These are phyloP conservation scores for Hericium rajendrae DNA, from an alignment of 768 basidiomycete genomes.

Conservation along the genomic window DNA sequence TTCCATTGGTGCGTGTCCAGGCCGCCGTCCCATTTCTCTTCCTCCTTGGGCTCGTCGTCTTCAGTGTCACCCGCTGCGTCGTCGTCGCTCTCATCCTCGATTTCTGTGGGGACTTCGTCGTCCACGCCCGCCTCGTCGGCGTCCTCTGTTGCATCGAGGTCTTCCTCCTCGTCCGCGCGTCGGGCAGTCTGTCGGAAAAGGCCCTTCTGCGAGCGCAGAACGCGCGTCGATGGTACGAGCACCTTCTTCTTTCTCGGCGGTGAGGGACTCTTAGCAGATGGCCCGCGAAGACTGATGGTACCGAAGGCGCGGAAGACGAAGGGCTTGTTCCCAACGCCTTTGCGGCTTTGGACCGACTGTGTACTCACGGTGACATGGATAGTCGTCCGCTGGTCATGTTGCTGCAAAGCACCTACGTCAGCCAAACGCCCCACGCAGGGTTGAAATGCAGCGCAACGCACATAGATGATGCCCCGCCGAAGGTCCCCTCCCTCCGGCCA, in stretches of 20 bases:
- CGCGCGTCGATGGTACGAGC: neutral
- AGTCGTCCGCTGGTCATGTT: constrained; percentile 40
- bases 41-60: neutral
- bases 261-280: neutral
- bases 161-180: neutral
- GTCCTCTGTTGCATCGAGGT: neutral
- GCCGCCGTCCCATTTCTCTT: constrained; percentile 11
- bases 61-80: too few species aligned
- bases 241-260: constrained; percentile 2
- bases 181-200: too few species aligned
- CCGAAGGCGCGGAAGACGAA: constrained; percentile 44
- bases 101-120: neutral
- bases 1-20: constrained; percentile 22
- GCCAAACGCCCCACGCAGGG: neutral
- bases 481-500: constrained; percentile 40
- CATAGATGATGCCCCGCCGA: constrained; percentile 48
- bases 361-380: constrained; percentile 60
- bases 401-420: constrained; percentile 25
- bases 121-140: neutral
- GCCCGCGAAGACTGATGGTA: neutral
- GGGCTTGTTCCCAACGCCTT: constrained; percentile 52
- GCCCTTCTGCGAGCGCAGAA: neutral
- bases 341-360: constrained; percentile 38
- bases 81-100: constrained; percentile 5
- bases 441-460: constrained; percentile 25